Base-by-base conservation (phyloP, 1,284 basidiomycete genomes). In the Hortiboletus rubellus region DNA sequence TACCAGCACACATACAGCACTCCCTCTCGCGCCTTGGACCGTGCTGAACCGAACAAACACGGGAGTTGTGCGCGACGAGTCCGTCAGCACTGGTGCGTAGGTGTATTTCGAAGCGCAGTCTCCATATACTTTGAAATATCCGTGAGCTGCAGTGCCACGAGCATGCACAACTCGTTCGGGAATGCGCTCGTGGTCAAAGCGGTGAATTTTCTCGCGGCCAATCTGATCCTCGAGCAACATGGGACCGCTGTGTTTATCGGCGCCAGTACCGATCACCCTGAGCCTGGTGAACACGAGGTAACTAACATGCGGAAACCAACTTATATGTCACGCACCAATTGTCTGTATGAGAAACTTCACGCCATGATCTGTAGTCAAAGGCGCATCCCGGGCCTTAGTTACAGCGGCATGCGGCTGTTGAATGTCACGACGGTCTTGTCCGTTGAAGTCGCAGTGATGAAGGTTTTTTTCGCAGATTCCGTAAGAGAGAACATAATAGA, bases 151-250 rank as follows among this genome's bases (percentile, higher is more conserved):
- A 24, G 85, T 74, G n/a, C 91, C 92, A 43, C 91, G 84, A 51
- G 91, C 89, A 66, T 92, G 90, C n/a, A 77, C 82, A 17, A 82
- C 81, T 46, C 83, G 86, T 76, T 89, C 90, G n/a, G 90, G 91
- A 55, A 94, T 93, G 41, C 90, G 86, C 70, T 93, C 91, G 65
- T 92, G 91, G 69, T 91, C 89, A 66, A 92, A 92, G 33, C 86
- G 81, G 53, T 83, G 82, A 36, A 91, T 83, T 73, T 91, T 89
- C 74, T 89, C 86, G 61, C 86, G 79, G 1, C 77, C 82, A 59
- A 86, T 78, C 58, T 87, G 84, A 64, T 89, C 87, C 65, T 89
- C 87, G 15, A 89, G 79, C 3, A 89, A 73, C 50, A 77, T 76
- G 4, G 86, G 82, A 0, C 85, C 87, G 4, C 75, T 67, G 46